Base-by-base conservation (phyloP, 352 stramenopile species). In the Globisporangium irregulare region DNA sequence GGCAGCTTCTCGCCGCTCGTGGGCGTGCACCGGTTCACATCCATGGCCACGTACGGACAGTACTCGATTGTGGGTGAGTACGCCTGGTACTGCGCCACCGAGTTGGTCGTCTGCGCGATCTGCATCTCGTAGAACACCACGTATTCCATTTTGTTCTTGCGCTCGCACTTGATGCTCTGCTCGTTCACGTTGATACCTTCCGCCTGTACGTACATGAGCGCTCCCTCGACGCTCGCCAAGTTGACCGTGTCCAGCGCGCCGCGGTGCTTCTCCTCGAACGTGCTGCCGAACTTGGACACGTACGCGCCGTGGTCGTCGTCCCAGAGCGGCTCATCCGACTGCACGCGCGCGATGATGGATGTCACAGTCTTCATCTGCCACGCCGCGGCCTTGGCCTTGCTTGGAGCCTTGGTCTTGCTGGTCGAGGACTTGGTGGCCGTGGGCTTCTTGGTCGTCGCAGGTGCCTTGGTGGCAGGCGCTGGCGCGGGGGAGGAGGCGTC, bases 171-270 rank as follows among this genome's bases (percentile, higher is more conserved):
- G 50, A 80, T 63, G n/a, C 59, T 72, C 56, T 53, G 59, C 50
- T 66, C 65, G 22, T 59, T 62, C 58, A 41, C 53, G 34, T 71
- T 71, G 59, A 95, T 95, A 36, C 85, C 78, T 65, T 95, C 87
- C 6, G 85, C 82, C 71, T 93, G 85, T 0, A 93, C 84, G 64
- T 90, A 95, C 82, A 88, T 92, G 57, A 95, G 74, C 24, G 85
- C 78, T 8, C 87, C 87, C 64, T 95, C 87, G 3, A 95, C 82
- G 4, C 67, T 85, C 22, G 87, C 87, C 3, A 74, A 90, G 71
- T 95, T 95, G 59, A 92, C 81, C 6, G 82, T 86, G 66, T 95
- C 87, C 20, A 82, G 62, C 41, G 74, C 70, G n/a, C 59, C 67
- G 22, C 59, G 61, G 63, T 74, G 67, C 53, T 72, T 64, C 8